Evolutionary conservation across 768 basidiomycete species (phyloP).

Genomic region (Xerocomellus intermedius): DNA sequence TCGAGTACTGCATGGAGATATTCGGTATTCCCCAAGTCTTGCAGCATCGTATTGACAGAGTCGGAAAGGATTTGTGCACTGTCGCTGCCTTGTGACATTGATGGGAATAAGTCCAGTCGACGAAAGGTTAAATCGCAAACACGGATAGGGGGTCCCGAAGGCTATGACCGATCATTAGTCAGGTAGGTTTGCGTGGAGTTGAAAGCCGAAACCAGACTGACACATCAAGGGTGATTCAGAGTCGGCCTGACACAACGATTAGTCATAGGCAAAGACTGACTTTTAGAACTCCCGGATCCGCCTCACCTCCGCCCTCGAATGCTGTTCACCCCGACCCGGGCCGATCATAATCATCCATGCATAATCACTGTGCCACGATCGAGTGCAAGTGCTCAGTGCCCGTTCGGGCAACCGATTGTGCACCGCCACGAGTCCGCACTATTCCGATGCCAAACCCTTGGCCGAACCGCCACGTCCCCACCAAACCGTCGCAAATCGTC

Average conservation of each 20-base stretch:
- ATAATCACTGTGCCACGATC: no score
- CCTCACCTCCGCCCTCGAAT: no score
- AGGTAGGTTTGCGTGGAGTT: neutral
- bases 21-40: constrained; percentile 13
- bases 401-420: neutral
- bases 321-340: no score
- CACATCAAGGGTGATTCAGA: neutral
- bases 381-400: no score
- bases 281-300: no score
- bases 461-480: no score
- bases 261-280: constrained; percentile 1
- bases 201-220: neutral
- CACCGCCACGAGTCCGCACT: neutral
- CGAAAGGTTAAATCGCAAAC: neutral
- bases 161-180: constrained; percentile 18
- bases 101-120: neutral
- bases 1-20: constrained; percentile 10
- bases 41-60: constrained; percentile 4
- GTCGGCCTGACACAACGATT: neutral
- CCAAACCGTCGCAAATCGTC: no score
- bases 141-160: constrained; percentile 10
- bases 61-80: neutral
- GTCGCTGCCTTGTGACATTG: constrained; percentile 7
- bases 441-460: no score
- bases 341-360: no score